Evolutionary conservation across 164 flowering plant species (phyloP).

Genomic region (Magnolia sinica): DNA sequence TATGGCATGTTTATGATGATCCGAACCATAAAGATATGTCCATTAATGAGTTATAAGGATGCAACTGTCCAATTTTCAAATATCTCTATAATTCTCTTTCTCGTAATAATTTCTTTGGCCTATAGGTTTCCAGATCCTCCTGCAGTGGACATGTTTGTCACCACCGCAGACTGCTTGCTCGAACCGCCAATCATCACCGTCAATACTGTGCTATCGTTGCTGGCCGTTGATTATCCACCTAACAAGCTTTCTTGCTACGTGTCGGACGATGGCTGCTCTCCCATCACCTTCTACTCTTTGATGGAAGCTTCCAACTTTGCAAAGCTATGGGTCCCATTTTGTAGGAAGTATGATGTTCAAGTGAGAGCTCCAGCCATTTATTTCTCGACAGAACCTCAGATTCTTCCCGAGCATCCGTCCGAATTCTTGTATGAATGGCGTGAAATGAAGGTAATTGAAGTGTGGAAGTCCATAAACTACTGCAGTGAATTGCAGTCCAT

Average conservation of each 20-base stretch:
- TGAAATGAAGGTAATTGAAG: conserved; percentile 36
- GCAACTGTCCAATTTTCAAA: no score
- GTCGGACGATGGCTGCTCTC: conserved; percentile 62
- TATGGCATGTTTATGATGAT: no score
- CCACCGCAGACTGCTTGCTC: conserved; percentile 58
- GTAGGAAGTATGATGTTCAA: conserved; percentile 46
- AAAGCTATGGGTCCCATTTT: conserved; percentile 63
- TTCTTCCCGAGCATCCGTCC: not conserved
- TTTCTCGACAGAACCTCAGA: conserved; percentile 19
- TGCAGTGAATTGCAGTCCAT: not conserved
- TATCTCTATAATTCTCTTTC: no score
- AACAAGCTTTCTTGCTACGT: conserved; percentile 69
- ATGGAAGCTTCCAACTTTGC: conserved; percentile 48
- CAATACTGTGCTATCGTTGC: conserved; percentile 59
- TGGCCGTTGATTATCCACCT: conserved; percentile 62
- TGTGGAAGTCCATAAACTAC: not conserved
- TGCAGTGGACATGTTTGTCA: conserved; percentile 61
- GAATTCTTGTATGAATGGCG: conserved; percentile 43
- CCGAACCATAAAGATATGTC: no score
- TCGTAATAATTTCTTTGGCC: no score
- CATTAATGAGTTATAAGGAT: no score
- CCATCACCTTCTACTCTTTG: conserved; percentile 52
- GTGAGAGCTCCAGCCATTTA: conserved; percentile 59
- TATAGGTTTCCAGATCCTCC: conserved; percentile 44
- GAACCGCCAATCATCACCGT: conserved; percentile 62